Evolutionary conservation across 2,329 filamentous ascomycete species (phyloP).

Genomic region (Pseudogymnoascus sp.): DNA sequence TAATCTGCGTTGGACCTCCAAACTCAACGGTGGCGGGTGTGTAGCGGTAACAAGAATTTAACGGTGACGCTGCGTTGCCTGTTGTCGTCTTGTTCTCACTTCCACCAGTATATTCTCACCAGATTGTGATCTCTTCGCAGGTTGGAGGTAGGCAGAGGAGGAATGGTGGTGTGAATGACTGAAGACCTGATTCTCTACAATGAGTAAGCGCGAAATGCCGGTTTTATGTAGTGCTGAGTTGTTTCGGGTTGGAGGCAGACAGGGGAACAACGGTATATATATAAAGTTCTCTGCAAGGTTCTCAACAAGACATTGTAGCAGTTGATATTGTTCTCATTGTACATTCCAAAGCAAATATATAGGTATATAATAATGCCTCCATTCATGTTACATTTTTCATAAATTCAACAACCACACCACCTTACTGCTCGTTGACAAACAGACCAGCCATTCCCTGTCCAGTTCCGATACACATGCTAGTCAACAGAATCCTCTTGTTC

Average conservation of each 20-base stretch:
- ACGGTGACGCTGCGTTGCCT: neutral
- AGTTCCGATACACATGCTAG: conserved; percentile 78
- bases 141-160: no score
- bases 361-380: neutral
- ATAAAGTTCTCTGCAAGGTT: neutral
- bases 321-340: neutral
- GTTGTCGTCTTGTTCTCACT: neutral
- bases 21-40: neutral
- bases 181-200: no score
- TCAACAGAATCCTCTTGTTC: conserved; percentile 85
- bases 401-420: neutral
- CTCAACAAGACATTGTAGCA: neutral
- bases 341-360: neutral
- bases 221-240: no score
- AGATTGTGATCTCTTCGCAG: no score
- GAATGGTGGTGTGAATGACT: no score
- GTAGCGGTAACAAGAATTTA: neutral
- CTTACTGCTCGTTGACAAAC: conserved; percentile 51
- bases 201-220: no score
- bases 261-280: no score
- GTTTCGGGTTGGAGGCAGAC: no score
- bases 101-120: neutral
- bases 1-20: neutral
- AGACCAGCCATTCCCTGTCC: conserved; percentile 62
- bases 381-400: conserved; percentile 4